phyloP scores from a whole-genome alignment of 2,329 filamentous ascomycete species.

The Lizonia empirigonia region DNA sequence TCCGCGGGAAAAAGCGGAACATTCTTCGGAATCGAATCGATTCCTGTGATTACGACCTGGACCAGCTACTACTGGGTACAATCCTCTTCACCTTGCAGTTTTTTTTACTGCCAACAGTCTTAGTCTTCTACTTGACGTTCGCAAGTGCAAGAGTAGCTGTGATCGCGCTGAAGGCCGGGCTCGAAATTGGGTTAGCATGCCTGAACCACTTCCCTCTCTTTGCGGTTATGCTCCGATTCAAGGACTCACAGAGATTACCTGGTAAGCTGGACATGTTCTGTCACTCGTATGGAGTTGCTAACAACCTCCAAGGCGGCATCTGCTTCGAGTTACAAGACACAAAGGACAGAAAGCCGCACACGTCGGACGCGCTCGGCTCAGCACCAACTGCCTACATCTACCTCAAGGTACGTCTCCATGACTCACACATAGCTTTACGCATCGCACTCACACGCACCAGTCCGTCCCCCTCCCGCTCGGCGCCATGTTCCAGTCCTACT shows the following conservation, averaged over 20 bases:
- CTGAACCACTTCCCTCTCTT: conserved; percentile 98
- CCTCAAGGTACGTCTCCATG: conserved; percentile 77
- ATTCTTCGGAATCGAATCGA: conserved; percentile 96
- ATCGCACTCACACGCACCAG: conserved; percentile 11
- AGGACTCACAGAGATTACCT: conserved; percentile 87
- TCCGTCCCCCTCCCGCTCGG: conserved; percentile 86
- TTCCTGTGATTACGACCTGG: conserved; percentile 97
- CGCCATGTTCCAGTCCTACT: conserved; percentile 98
- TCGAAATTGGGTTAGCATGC: conserved; percentile 91
- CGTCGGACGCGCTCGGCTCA: conserved; percentile 43
- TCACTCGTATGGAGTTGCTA: neutral
- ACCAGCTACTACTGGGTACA: conserved; percentile 93
- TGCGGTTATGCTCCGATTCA: conserved; percentile 92
- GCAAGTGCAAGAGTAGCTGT: conserved; percentile 93
- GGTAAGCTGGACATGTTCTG: conserved; percentile 56
- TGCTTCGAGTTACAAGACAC: conserved; percentile 87
- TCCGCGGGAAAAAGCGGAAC: conserved; percentile 97
- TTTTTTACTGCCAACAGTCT: conserved; percentile 91
- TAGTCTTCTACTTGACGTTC: conserved; percentile 97
- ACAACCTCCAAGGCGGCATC: conserved; percentile 65
- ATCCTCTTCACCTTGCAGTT: conserved; percentile 95
- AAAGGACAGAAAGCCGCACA: conserved; percentile 49
- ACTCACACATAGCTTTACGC: no score
- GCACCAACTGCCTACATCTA: conserved; percentile 81
- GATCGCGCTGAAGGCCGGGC: conserved; percentile 85